Percentiles rank a stretch among this genome's conserved stretches.
phyloP scores from a whole-genome alignment of 2,329 filamentous ascomycete species.

The Arachnomyces sp. region DNA sequence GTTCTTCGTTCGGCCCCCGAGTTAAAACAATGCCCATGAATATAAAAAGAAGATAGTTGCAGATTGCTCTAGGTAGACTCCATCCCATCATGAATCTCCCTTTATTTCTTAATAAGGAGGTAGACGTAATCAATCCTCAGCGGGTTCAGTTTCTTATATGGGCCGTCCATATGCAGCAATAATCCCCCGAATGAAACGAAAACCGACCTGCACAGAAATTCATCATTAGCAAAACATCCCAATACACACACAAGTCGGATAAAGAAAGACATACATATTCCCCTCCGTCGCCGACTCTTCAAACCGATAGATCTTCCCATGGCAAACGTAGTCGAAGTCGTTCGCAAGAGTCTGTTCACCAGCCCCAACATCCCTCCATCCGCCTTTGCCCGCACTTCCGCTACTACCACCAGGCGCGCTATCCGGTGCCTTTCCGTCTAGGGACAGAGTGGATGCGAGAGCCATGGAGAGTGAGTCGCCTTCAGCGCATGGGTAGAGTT shows the following conservation, averaged over 20 bases:
- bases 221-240: neutral
- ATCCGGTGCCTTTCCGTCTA: conserved; percentile 62
- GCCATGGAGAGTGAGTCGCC: conserved; percentile 75
- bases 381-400: conserved; percentile 42
- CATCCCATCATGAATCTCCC: neutral
- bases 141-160: conserved; percentile 89
- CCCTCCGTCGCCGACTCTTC: conserved; percentile 57
- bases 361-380: conserved; percentile 68
- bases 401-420: conserved; percentile 47
- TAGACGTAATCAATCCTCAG: conserved; percentile 91
- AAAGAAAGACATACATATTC: conserved; percentile 62
- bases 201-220: conserved; percentile 60
- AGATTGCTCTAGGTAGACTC: neutral
- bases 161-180: conserved; percentile 82
- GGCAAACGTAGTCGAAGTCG: conserved; percentile 46
- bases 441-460: conserved; percentile 73
- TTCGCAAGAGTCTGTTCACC: conserved; percentile 49
- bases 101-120: conserved; percentile 84
- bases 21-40: neutral
- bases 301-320: conserved; percentile 47
- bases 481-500: conserved; percentile 71
- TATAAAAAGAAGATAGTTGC: neutral
- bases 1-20: conserved; percentile 6
- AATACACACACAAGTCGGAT: neutral
- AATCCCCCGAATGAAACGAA: conserved; percentile 92